Evolutionary conservation across 352 stramenopile species (phyloP), one percentile per base, ranked within the genome.

Genomic region (Phytophthora colocasiae): DNA sequence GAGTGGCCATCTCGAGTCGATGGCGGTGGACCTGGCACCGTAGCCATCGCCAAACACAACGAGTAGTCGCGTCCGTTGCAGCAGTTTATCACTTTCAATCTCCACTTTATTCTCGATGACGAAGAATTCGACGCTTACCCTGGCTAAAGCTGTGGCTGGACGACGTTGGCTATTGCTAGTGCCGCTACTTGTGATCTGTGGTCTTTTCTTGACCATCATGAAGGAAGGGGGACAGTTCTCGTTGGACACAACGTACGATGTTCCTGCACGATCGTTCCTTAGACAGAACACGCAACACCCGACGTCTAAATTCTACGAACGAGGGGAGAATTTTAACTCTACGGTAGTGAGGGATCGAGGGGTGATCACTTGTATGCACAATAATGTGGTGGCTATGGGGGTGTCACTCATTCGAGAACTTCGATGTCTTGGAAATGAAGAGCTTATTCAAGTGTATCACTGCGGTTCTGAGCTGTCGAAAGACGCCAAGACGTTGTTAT

Each of bases 401-500:
- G 47, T 62, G 12, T 71, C 63, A 10, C 36, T 71, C 6, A 66
- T 71, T 12, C 57, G 63, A 38, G 63, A 71, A 24, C 32, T 71
- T 17, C 47, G 63, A n/a, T 71, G 63, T 44, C 43, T 71, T 12
- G 63, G 63, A n/a, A 71, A 71, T 11, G 6, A 66, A 8, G 63
- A 67, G 56, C 49, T 67, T 7, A 41, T 71, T 11, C 57, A 71
- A 57, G 57, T 71, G n/a, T 71, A 71, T 53, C 63, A 71, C 43
- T 67, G 63, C 19, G 43, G 57, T 0, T 11, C 57, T 3, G 56
- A 71, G 45, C 36, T 71, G 7, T 71, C 63, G 26, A 38, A 57
- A 2, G 32, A 53, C 32, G 53, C 47, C 7, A 55, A 61, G 44
- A 39, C 39, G 40, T n/a, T 71, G 12, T 48, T 71, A 22, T 47